Evolutionary conservation across 495 filamentous ascomycete genomes (phyloP).

Genomic region (Cenococcum geophilum): DNA sequence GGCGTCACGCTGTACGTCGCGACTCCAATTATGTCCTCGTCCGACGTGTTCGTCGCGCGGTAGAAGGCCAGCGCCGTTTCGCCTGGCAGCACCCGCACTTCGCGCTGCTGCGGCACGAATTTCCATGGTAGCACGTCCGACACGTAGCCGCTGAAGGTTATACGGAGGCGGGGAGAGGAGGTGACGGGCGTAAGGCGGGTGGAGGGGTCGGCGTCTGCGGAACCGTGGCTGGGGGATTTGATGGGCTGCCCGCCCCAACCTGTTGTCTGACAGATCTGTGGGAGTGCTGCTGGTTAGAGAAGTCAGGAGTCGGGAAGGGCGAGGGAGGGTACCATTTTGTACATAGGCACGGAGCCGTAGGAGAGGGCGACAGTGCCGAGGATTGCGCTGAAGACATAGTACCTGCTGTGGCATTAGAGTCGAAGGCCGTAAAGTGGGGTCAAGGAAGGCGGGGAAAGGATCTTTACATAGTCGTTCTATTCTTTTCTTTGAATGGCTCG

Average conservation of each 20-base stretch:
- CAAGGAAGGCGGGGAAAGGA: neutral
- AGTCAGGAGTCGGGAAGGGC: neutral
- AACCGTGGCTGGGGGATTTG: slow-evolving; percentile 62
- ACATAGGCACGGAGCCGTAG: slow-evolving; percentile 93
- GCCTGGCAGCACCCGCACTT: slow-evolving; percentile 89
- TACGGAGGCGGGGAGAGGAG: slow-evolving; percentile 74
- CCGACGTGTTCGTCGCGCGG: slow-evolving; percentile 85
- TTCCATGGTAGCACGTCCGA: slow-evolving; percentile 97
- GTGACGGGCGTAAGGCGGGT: slow-evolving; percentile 73
- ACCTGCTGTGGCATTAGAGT: slow-evolving; percentile 46
- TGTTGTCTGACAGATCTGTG: slow-evolving; percentile 93
- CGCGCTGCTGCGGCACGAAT: slow-evolving; percentile 92
- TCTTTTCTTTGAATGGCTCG: slow-evolving; percentile 52
- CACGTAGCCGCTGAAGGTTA: slow-evolving; percentile 92
- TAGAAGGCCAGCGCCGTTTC: slow-evolving; percentile 98
- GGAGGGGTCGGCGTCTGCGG: slow-evolving; percentile 56
- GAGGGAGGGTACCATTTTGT: slow-evolving; percentile 72
- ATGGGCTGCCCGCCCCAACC: slow-evolving; percentile 94
- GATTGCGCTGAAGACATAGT: slow-evolving; percentile 78
- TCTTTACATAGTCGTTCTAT: slow-evolving; percentile 52
- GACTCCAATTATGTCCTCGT: slow-evolving; percentile 91
- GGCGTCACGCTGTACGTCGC: slow-evolving; percentile 97
- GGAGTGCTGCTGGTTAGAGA: slow-evolving; percentile 4
- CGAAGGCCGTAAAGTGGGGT: neutral
- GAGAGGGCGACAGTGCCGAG: slow-evolving; percentile 85